phyloP scores from a whole-genome alignment of 2,329 filamentous ascomycete genomes.

The Penicillium sp. region DNA sequence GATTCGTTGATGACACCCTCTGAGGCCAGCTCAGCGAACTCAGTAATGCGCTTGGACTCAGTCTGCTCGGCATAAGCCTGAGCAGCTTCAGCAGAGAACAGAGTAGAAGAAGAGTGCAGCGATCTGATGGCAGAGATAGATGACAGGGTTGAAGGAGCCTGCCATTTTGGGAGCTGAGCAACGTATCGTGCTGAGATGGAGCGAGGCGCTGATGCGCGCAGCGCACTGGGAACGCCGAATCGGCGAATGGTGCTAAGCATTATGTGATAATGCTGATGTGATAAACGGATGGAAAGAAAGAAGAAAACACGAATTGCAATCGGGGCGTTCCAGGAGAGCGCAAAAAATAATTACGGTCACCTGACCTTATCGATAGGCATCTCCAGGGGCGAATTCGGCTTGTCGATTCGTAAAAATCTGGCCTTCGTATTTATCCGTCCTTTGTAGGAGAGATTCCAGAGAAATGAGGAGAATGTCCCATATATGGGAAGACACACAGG shows the following conservation, averaged over 20 bases:
- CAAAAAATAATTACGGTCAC: slow-evolving; percentile 27
- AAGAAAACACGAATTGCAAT: slow-evolving; percentile 7
- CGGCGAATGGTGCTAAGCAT: slow-evolving; percentile 45
- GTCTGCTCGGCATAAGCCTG: slow-evolving; percentile 19
- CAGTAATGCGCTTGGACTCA: slow-evolving; percentile 29
- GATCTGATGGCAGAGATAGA: slow-evolving; percentile 24
- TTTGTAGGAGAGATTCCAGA: not conserved
- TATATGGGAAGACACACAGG: not conserved
- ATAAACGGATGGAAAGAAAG: slow-evolving; percentile 6
- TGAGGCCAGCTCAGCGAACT: slow-evolving; percentile 42
- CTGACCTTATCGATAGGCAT: slow-evolving; percentile 25
- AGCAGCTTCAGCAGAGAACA: slow-evolving; percentile 27
- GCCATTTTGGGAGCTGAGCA: slow-evolving; percentile 32
- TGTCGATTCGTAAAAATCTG: not conserved
- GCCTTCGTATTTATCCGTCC: not conserved
- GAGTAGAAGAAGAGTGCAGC: slow-evolving; percentile 33
- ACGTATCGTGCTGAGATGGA: slow-evolving; percentile 28
- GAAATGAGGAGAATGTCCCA: not conserved
- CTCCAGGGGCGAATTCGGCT: not conserved
- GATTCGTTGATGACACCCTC: slow-evolving; percentile 58
- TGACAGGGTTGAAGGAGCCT: slow-evolving; percentile 19
- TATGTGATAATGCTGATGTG: slow-evolving; percentile 17
- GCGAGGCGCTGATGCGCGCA: slow-evolving; percentile 36
- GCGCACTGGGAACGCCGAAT: slow-evolving; percentile 38
- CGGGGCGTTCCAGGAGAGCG: slow-evolving; percentile 16